Percentiles rank a stretch among this genome's conserved stretches.
Conservation (phyloP, 2,329 filamentous ascomycete species). For the Fusarium armeniacum region DNA sequence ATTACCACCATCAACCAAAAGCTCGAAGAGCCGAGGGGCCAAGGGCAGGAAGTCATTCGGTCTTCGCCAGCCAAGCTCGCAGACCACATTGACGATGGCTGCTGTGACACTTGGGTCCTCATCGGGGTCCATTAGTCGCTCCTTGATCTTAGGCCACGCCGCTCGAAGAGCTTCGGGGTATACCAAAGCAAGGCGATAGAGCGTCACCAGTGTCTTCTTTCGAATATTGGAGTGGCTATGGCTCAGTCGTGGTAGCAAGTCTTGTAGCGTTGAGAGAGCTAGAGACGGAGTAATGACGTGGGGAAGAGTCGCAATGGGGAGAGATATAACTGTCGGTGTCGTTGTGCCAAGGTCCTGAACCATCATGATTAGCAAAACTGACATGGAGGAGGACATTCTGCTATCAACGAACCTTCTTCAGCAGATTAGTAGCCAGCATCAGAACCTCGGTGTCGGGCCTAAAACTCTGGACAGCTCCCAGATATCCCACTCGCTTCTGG, state of each 20-base stretch:
- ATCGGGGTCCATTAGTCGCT: constrained; percentile 87
- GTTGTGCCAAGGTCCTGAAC: constrained; percentile 77
- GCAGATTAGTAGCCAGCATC: constrained; percentile 95
- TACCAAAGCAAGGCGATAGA: constrained; percentile 94
- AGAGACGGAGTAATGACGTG: constrained; percentile 95
- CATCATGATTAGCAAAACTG: constrained; percentile 6
- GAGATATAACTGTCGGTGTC: constrained; percentile 80
- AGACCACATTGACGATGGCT: constrained; percentile 96
- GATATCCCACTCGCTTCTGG: constrained; percentile 94
- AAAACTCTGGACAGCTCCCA: constrained; percentile 96
- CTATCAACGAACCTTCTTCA: constrained; percentile 80
- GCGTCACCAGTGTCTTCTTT: constrained; percentile 95
- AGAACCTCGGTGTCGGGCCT: constrained; percentile 94
- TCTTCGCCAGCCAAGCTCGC: constrained; percentile 93
- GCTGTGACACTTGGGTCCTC: constrained; percentile 95
- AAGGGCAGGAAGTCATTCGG: constrained; percentile 94
- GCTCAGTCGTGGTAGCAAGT: constrained; percentile 86
- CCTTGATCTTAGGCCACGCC: constrained; percentile 98
- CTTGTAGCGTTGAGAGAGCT: constrained; percentile 88
- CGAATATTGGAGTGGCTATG: constrained; percentile 89
- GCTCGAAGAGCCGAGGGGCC: constrained; percentile 90
- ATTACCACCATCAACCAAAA: constrained; percentile 91
- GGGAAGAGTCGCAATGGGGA: constrained; percentile 91
- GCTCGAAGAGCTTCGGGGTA: constrained; percentile 93
- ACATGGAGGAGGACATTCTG: background rate